phyloP scores from a whole-genome alignment of 2,329 filamentous ascomycete species.

The Parafenestella ontariensis region DNA sequence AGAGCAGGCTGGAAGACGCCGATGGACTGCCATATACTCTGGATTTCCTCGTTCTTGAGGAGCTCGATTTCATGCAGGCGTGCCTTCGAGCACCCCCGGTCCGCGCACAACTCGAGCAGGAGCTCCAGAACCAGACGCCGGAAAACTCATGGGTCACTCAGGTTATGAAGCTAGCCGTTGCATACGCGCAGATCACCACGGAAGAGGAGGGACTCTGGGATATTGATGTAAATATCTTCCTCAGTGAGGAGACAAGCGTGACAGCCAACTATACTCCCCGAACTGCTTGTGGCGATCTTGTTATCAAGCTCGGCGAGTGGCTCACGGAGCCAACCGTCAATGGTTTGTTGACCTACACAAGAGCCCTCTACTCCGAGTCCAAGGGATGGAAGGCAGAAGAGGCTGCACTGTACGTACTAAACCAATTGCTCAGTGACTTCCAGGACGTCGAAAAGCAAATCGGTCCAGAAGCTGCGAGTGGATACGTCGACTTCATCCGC shows the following conservation, averaged over 20 bases:
- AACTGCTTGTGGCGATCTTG: slow-evolving; percentile 87
- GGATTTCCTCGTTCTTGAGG: slow-evolving; percentile 91
- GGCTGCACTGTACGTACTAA: slow-evolving; percentile 82
- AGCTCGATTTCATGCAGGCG: slow-evolving; percentile 92
- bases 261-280: slow-evolving; percentile 96
- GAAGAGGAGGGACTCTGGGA: slow-evolving; percentile 98
- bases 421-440: slow-evolving; percentile 83
- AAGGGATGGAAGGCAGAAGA: slow-evolving; percentile 74
- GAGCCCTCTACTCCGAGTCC: slow-evolving; percentile 69
- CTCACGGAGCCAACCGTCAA: slow-evolving; percentile 77
- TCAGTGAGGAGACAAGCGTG: slow-evolving; percentile 93
- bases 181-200: slow-evolving; percentile 86
- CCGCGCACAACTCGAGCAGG: slow-evolving; percentile 83
- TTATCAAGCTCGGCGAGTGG: slow-evolving; percentile 94
- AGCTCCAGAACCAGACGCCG: slow-evolving; percentile 68
- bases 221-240: slow-evolving; percentile 92
- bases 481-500: slow-evolving; percentile 81
- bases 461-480: slow-evolving; percentile 70
- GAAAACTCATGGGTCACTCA: slow-evolving; percentile 78
- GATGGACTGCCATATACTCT: slow-evolving; percentile 94
- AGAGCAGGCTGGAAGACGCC: slow-evolving; percentile 86
- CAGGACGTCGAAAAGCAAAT: slow-evolving; percentile 77
- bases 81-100: slow-evolving; percentile 89
- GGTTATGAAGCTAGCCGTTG: slow-evolving; percentile 82
- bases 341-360: slow-evolving; percentile 78